phyloP scores from a whole-genome alignment of 2,329 filamentous ascomycete genomes.

The Orbilia brochopaga region DNA sequence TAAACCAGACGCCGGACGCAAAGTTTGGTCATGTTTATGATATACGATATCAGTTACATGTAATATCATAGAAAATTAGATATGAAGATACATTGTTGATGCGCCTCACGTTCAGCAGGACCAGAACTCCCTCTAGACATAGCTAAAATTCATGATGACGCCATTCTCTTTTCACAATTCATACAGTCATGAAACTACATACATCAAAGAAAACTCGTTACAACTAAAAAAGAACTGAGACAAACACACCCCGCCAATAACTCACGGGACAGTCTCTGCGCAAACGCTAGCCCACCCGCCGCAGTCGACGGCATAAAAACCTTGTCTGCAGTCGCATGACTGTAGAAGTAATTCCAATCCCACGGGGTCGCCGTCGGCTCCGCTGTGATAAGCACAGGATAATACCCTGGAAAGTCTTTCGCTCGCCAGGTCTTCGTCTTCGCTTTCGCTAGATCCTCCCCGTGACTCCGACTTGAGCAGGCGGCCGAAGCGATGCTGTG shows the following conservation, averaged over 20 bases:
- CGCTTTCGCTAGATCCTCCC: constrained; percentile 16
- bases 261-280: background rate
- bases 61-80: too few species aligned
- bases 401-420: constrained; percentile 33
- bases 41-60: too few species aligned
- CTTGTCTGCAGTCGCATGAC: background rate
- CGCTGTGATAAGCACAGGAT: constrained; percentile 30
- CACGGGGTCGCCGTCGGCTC: constrained; percentile 14
- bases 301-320: too few species aligned
- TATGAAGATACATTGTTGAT: too few species aligned
- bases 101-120: too few species aligned
- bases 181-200: background rate
- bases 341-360: constrained; percentile 12
- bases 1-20: too few species aligned
- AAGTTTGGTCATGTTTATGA: too few species aligned
- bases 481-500: constrained; percentile 12
- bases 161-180: background rate
- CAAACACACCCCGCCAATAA: background rate
- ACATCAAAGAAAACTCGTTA: background rate
- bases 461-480: constrained; percentile 37
- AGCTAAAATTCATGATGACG: too few species aligned
- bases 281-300: background rate
- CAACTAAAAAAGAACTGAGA: background rate
- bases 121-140: too few species aligned
- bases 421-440: constrained; percentile 22